Evolutionary conservation across 1,284 basidiomycete genomes (phyloP).

Genomic region (Pascua sp.): DNA sequence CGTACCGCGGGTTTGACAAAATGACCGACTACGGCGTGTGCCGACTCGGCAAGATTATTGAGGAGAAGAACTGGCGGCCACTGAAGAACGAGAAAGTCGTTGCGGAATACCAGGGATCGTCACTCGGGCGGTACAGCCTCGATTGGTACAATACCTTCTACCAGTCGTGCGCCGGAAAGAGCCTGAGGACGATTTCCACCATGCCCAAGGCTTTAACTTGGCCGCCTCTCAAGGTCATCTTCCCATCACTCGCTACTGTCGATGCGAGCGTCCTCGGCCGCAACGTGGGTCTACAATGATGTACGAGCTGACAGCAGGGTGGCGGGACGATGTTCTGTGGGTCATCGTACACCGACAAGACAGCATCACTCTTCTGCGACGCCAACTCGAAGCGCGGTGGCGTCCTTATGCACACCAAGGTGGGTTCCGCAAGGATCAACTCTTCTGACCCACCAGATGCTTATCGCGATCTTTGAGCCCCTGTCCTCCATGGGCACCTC

Average conservation of each 20-base stretch:
- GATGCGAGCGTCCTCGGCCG: constrained; percentile 30
- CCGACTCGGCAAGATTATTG: constrained; percentile 36
- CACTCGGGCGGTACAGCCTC: constrained; percentile 37
- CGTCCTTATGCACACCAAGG: constrained; percentile 50
- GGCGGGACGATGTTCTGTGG: constrained; percentile 49
- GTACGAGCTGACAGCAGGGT: constrained; percentile 20
- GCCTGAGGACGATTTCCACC: constrained; percentile 14
- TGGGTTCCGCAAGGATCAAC: constrained; percentile 11
- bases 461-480: constrained; percentile 42
- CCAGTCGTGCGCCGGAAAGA: constrained; percentile 29
- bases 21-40: constrained; percentile 35
- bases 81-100: constrained; percentile 29
- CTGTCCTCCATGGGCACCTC: constrained; percentile 18
- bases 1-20: constrained; percentile 31
- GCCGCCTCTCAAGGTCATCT: constrained; percentile 45
- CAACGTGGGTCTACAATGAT: constrained; percentile 15
- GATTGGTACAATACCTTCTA: constrained; percentile 46
- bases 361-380: constrained; percentile 38
- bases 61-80: constrained; percentile 38
- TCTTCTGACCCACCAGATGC: constrained; percentile 28
- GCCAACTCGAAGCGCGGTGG: constrained; percentile 47
- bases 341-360: constrained; percentile 26
- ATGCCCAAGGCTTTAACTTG: constrained; percentile 26
- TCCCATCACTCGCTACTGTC: constrained; percentile 42
- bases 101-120: constrained; percentile 47